A percentile compares a stretch with the other conserved stretches of the same genome.
Evolutionary conservation across 2,329 filamentous ascomycete genomes (phyloP).

Genomic region (Ophiocordyceps camponoti-rufipedis): DNA sequence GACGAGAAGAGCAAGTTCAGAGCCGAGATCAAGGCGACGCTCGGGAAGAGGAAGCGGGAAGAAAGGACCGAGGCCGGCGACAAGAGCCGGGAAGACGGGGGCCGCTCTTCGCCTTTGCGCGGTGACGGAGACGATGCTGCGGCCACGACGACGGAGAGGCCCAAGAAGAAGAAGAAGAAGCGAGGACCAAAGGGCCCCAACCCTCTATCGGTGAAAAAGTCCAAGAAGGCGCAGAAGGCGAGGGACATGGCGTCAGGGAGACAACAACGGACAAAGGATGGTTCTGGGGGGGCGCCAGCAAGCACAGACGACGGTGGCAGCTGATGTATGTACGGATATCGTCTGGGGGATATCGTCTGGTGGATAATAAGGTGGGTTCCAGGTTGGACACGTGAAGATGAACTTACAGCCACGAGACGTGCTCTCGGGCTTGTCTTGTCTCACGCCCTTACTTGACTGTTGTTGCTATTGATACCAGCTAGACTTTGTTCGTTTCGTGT

Average conservation of each 20-base stretch:
- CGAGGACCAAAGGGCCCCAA: conserved; percentile 53
- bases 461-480: no score
- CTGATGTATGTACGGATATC: not conserved
- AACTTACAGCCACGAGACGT: no score
- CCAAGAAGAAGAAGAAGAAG: conserved; percentile 34
- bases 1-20: conserved; percentile 63
- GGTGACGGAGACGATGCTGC: conserved; percentile 17
- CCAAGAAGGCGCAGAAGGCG: conserved; percentile 31
- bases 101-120: conserved; percentile 6
- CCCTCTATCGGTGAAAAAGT: conserved; percentile 51
- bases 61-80: conserved; percentile 17
- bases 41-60: conserved; percentile 32
- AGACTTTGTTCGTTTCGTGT: no score
- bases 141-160: conserved; percentile 16
- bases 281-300: not conserved
- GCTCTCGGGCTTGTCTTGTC: no score
- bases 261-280: conserved; percentile 4
- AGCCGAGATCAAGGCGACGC: conserved; percentile 39
- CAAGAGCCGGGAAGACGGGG: conserved; percentile 19
- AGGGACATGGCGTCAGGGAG: conserved; percentile 7
- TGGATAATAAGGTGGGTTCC: no score
- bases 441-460: no score
- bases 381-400: no score
- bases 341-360: no score
- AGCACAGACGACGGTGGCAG: not conserved